Evolutionary conservation across 495 filamentous ascomycete genomes (phyloP), one percentile per base, ranked within the genome.

Genomic region (Daldinia vernicosa): DNA sequence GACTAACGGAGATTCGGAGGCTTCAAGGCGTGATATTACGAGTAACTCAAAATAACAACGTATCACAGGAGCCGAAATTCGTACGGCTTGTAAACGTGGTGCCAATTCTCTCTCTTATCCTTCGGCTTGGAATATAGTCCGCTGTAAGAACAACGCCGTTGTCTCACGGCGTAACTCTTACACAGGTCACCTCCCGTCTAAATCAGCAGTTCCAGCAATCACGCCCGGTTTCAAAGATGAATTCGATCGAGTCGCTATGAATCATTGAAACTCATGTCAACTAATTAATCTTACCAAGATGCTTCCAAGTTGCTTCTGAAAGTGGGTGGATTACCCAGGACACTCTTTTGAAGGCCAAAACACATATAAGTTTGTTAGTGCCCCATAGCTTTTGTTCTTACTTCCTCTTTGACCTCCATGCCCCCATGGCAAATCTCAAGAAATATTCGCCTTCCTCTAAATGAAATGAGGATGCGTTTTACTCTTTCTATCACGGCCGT

Each of bases 71-170:
- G n/a, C 50, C 24, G 27, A 5, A 17, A 53, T 27, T 53, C 12
- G 24, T 53, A 53, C 50, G 26, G 50, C 50, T 19, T 24, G 43
- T 32, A 26, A 14, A 61, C 64, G 50, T 60, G 19, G 30, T 35
- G 22, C 5, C 12, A 27, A 6, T 51, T 39, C 47, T 28, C 43
- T 47, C 9, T 47, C 43, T 27, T 33, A 45, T 33, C 27, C 55
- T 35, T 35, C 27, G 19, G 6, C 30, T 4, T n/a, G 30, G 28
- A 35, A 51, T 37, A 66, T 52, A 40, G 32, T 40, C 33, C 24
- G 27, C 24, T 28, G 8, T n/a, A 62, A 9, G 51, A 62, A 68
- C 58, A 57, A 37, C 58, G n/a, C 37, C 47, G 47, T 28, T 56
- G 65, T 67, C 33, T 45, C 39, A 47, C 50, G 6, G 22, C 17